Base-by-base conservation (phyloP, 2,329 filamentous ascomycete species). In the Colletotrichum incanum region DNA sequence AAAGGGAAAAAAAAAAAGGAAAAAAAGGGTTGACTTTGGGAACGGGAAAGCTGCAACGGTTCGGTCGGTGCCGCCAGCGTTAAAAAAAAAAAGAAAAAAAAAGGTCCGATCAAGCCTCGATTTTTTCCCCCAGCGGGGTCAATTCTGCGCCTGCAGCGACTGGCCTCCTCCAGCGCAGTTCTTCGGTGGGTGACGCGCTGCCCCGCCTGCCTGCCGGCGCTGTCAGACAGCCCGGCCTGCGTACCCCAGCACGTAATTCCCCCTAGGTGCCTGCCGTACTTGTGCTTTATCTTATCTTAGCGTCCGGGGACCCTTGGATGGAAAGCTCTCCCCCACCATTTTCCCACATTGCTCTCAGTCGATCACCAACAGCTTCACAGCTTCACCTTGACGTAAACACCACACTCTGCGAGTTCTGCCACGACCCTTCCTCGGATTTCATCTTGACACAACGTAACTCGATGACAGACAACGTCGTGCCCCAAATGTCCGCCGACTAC, bases 401-500 rank as follows among this genome's bases (percentile, higher is more conserved):
- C 45, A 47, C 11, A 55, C 31, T 37, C n/a, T 18, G 5, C 52
- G 14, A 37, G 52, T 16, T 26, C n/a, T 37, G 31, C 52, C 12
- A 9, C 49, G 14, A 6, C 47, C 2, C 5, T 11, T 3, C 9
- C 31, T 23, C 20, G 2, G 3, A 47, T 11, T n/a, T 1, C 5
- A 3, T 12, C 31, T 37, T 12, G 2, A 23, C 11, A n/a, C 1
- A 7, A 7, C 1, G 9, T 26, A 5, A 1, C 2, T 18, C 26
- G 3, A 83, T 82, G 81, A 67, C 76, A 7, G 73, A 78, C 2
- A 76, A 77, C 71, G 66, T 79, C n/a, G 78, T 85, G 1, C 83
- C 83, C 5, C 77, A 81, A 54, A 79, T 78, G 74, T 82, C 80
- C 55, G 81, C 81, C 77, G 84, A 85, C 63, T 78, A 37, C 52